Base-by-base conservation (phyloP, 441 rosid genomes). In the Capsella rubella region DNA sequence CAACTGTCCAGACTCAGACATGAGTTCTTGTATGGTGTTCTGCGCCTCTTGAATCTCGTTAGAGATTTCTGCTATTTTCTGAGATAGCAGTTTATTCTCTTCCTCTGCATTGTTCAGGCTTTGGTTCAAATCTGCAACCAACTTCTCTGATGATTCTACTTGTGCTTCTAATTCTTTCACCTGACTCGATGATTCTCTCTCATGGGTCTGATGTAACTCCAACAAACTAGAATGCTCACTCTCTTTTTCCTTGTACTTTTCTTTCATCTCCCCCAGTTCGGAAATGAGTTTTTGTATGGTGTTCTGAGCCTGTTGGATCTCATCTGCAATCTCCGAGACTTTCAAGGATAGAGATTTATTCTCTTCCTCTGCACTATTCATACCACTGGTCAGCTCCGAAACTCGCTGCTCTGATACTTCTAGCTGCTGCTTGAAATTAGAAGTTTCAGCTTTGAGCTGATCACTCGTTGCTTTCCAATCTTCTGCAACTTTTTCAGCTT, bases 401-500 rank as follows among this genome's bases (percentile, higher is more conserved):
- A 79, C 77, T 71, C 78, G 83, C 82, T 81, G 83, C 72, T 86
- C 90, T 42, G 87, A 78, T 67, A 86, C 82, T 81, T 87, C 93
- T 61, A 87, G 80, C 72, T 80, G 85, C 84, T 86, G 83, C 76
- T 81, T 86, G 63, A 82, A 63, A 64, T 69, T 72, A 60, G 88
- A 76, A 79, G 80, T 73, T 61, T 88, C 85, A 46, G 65, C 86
- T 40, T 82, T 82, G 74, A 87, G 73, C 80, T 40, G 78, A 84
- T 85, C 91, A 72, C 75, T 67, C 29, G 63, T 78, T 66, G 42
- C 76, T 84, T 82, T 84, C 67, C 89, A 72, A 61, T 85, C 92
- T 79, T 80, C 86, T n/a, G 78, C 50, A 47, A 62, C 64, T 80
- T 83, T 86, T 75, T 84, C 87, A 55, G 74, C 83, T 76, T 85